Base-by-base conservation (phyloP, 2,329 filamentous ascomycete genomes). In the Coniosporium tulheliwenetii region DNA sequence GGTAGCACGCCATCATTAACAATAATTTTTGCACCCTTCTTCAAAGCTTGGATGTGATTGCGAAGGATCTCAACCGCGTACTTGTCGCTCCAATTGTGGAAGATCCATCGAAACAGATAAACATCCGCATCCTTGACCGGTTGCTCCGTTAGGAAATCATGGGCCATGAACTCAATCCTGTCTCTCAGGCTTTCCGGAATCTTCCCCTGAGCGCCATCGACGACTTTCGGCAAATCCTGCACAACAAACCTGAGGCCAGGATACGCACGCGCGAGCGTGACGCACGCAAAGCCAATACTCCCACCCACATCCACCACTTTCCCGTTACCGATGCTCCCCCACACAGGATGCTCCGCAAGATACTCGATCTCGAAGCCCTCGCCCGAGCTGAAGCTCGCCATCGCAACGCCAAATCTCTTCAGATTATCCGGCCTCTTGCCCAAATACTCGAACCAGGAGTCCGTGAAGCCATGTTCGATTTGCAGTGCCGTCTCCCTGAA, bases 231-330 rank as follows among this genome's bases (percentile, higher is more conserved):
- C 10, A 69, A 55, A 45, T 71, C 67, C 45, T 72, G 62, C 1
- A 71, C 63, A 8, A 57, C 54, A 42, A 68, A 56, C 19, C 46
- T 55, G 34, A 70, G 57, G 30, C 63, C 52, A 3, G 64, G 60
- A 49, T 61, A 64, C 32, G 59, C 51, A 15, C 57, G 51, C 5
- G 65, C 64, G 3, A 69, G 52, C 4, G 59, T 55, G 26, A 65
- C 53, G n/a, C 57, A 50, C 39, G 63, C 60, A 43, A 63, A 59
- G 10, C 65, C 65, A 8, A 51, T 59, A 5, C 64, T 66, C 14
- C 65, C 64, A 8, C 65, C 64, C 15, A 68, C 49, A 41, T 79
- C 74, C 4, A 79, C 71, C 33, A 79, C 56, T 0, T 10, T 12
- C 14, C 14, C 19, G 29, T 19, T 14, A 19, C 16, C 10, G 12